phyloP scores from a whole-genome alignment of 768 basidiomycete genomes.

The Pisolithus microcarpus region DNA sequence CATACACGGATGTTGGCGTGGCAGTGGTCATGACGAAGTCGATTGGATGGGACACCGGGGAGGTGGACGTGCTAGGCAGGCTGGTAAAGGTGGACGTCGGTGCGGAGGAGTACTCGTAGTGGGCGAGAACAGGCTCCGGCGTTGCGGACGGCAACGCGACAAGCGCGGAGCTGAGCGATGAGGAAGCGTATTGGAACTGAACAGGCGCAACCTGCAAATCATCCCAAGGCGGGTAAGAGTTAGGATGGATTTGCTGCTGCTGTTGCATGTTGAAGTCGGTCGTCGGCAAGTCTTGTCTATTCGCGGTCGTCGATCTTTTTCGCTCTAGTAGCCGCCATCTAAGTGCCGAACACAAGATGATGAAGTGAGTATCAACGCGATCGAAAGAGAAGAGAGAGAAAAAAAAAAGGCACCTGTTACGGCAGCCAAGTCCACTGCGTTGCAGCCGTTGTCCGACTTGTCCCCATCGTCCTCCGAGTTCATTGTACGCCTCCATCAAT shows the following conservation, averaged over 20 bases:
- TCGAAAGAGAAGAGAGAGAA: conserved; percentile 6
- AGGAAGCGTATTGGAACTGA: conserved; percentile 55
- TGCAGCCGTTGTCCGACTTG: conserved; percentile 67
- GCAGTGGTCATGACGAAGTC: conserved; percentile 22
- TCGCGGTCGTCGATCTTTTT: conserved; percentile 9
- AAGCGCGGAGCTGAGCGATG: conserved; percentile 53
- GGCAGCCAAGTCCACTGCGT: conserved; percentile 71
- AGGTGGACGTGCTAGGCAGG: conserved; percentile 23
- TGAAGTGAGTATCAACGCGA: conserved; percentile 7
- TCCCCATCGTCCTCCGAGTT: conserved; percentile 65
- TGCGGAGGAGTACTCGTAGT: conserved; percentile 23
- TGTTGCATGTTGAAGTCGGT: conserved; percentile 7
- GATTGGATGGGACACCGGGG: conserved; percentile 17
- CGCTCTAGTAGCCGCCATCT: conserved; percentile 71
- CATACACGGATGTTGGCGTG: conserved; percentile 12
- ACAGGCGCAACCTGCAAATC: conserved; percentile 19
- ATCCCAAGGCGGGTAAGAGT: conserved; percentile 5
- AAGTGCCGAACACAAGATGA: background rate
- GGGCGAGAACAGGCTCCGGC: conserved; percentile 12
- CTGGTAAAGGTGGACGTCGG: conserved; percentile 8
- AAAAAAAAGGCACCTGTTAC: conserved; percentile 56
- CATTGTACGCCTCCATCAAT: conserved; percentile 44
- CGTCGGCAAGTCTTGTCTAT: conserved; percentile 2
- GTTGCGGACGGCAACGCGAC: background rate
- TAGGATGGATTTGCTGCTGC: conserved; percentile 8